These are phyloP conservation scores for Penicillium concentricum DNA, from an alignment of 2,329 filamentous ascomycete species.

Conservation along the genomic window DNA sequence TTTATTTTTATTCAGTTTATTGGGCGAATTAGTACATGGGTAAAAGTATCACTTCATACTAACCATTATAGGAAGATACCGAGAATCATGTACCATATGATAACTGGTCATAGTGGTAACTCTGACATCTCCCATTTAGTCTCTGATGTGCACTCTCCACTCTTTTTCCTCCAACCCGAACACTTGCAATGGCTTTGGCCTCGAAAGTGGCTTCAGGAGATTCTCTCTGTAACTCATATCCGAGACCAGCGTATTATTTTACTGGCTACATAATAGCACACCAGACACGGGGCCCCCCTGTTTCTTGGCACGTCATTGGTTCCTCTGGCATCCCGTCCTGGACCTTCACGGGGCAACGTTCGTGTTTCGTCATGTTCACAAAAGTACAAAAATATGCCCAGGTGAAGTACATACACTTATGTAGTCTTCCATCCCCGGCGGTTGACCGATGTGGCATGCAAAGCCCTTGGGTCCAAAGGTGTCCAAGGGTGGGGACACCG, in stretches of 20 bases:
- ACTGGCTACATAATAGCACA: no score
- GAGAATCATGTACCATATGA: conserved; percentile 1
- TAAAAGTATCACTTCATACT: neutral
- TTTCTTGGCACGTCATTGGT: neutral
- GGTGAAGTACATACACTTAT: neutral
- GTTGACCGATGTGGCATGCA: neutral
- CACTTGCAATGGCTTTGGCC: neutral
- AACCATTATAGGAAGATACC: neutral
- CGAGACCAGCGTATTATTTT: neutral
- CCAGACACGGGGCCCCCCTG: no score
- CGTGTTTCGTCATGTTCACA: neutral
- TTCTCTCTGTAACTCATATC: neutral
- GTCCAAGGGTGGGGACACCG: neutral
- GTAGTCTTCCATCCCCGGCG: neutral
- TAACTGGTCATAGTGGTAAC: neutral
- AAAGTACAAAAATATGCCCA: neutral
- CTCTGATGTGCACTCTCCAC: neutral
- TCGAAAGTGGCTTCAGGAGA: neutral
- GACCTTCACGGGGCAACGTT: neutral
- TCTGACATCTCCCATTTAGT: neutral
- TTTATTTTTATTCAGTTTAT: neutral
- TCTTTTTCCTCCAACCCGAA: neutral
- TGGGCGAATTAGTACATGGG: neutral
- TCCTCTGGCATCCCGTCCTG: neutral
- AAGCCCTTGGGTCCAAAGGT: no score